Evolutionary conservation across 2,329 filamentous ascomycete species (phyloP), one percentile per base, ranked within the genome.

Genomic region (Fusarium clavum): DNA sequence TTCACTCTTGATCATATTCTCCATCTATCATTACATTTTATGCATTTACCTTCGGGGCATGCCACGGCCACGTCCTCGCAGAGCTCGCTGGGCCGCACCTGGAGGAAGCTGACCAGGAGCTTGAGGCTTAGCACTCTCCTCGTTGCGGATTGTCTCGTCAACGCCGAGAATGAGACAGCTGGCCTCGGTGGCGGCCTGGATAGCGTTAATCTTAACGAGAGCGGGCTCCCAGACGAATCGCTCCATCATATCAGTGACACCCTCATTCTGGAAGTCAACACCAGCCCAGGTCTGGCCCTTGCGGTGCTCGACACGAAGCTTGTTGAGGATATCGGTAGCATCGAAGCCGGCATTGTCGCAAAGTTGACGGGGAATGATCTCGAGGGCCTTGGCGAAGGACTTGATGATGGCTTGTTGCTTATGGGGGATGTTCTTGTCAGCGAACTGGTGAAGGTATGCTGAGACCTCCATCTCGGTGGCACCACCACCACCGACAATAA

Each of bases 301-400:
- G 79, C 94, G 90, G 85, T 99, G 96, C 87, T 98, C 95, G 64
- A 98, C 96, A 59, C 96, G 93, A 72, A 99, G 87, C 78, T 94
- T 91, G 86, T 98, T 99, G 70, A 99, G 90, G 73, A 99, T 98
- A 78, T 99, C 96, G 54, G 96, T 99, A 27, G 96, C 94, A 79
- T 99, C 96, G 79, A 99, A 98, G 70, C 96, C 96, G 59, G 96
- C 96, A 78, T 99, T 99, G 85, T 99, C 96, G 85, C 96, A 99
- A 65, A 99, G 87, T 83, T 98, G 96, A 76, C 96, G 91, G 24
- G 96, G 96, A 75, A 99, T 97, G 65, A 98, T 91, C 84, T 99
- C 96, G 58, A 99, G 88, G 2, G 96, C 96, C 85, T 97, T 98
- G 75, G 96, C 96, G 75, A 98, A 98, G 8, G 94, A 92, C 85